Evolutionary conservation across 495 filamentous ascomycete genomes (phyloP), one percentile per base, ranked within the genome.

Genomic region (Glutinoglossum americanum): DNA sequence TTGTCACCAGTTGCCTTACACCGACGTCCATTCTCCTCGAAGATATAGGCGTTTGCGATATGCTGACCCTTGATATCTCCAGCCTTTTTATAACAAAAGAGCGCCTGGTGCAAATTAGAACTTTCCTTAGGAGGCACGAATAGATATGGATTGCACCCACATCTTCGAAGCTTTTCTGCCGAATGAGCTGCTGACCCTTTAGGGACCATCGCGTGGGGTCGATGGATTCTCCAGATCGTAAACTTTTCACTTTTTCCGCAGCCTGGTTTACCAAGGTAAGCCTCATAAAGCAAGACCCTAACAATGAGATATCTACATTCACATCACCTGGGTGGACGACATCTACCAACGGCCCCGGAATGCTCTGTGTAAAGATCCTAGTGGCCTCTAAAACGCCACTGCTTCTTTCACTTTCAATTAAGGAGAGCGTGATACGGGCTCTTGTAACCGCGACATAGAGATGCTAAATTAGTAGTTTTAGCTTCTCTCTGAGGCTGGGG

Each of bases 371-470:
- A 10, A 66, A 59, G 10, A 67, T 1, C 17, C 62, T 59, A 10
- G 55, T 28, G 6, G 68, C 57, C 9, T 55, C 35, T 17, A 23
- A 25, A 49, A 49, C 6, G 13, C 44, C 17, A 15, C 21, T 10
- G 19, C 53, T 45, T 30, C 27, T 32, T 47, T 47, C 13, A 11
- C 59, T 59, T 47, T 69, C 67, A 32, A 69, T 60, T 3, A 69
- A 60, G 53, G 59, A 68, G 13, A 69, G 58, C 3, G 63, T 63
- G 25, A 59, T 60, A 17, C 67, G 57, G 0, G 67, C 61, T 51
- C 67, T 60, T 0, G 67, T 69, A 4, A 63, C 57, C 9, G 66
- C 64, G 26, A 69, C 67, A 48, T 69, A 69, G 0, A 68, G 54
- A 17, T 64, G 59, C 53, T 49, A 27, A 23, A 13, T 49, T 9